Base-by-base conservation (phyloP, 768 basidiomycete species). In the Ephemerocybe angulata region DNA sequence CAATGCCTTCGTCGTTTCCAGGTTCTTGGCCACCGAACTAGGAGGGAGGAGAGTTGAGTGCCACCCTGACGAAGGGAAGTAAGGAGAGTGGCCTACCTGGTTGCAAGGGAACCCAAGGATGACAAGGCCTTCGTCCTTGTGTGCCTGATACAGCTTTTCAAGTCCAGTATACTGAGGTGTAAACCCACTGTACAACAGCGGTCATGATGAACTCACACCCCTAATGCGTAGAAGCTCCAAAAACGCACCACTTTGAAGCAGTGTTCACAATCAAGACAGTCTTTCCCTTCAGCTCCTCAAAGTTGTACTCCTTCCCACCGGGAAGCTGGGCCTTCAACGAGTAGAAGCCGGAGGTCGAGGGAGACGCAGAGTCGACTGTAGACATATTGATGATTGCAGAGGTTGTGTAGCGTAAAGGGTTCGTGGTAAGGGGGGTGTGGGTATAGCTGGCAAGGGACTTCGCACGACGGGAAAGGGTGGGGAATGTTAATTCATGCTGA, bases 71-170 rank as follows among this genome's bases (percentile, higher is more conserved):
- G 24, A 27, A n/a, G 31, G 37, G 31, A 46, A 44, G 38, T 33
- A 2, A 33, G 28, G 28, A 40, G 48, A 21, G 19, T 41, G 49
- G 66, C 70, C 35, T 53, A 87, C 87, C 69, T 90, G 93, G 66
- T 95, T 92, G 71, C 86, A 93, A 11, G 95, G 95, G 78, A 96
- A 96, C 2, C 93, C 93, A 50, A 97, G 78, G 53, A 97, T 82
- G 48, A 85, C 78, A 42, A 96, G 77, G 5, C 78, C 90, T 53
- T 79, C 73, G 50, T 86, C 86, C 65, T 88, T 85, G 76, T 92
- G 88, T 66, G 89, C 89, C 52, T 93, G 80, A 68, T 95, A 82
- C 17, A 94, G 74, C 17, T 72, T 71, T 70, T 98, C 90, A 22
- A 98, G 82, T 43, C 86, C 88, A 66, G 77, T 83, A 70, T 89